phyloP scores from a whole-genome alignment of 768 basidiomycete genomes.

The Leccinum obscurum region DNA sequence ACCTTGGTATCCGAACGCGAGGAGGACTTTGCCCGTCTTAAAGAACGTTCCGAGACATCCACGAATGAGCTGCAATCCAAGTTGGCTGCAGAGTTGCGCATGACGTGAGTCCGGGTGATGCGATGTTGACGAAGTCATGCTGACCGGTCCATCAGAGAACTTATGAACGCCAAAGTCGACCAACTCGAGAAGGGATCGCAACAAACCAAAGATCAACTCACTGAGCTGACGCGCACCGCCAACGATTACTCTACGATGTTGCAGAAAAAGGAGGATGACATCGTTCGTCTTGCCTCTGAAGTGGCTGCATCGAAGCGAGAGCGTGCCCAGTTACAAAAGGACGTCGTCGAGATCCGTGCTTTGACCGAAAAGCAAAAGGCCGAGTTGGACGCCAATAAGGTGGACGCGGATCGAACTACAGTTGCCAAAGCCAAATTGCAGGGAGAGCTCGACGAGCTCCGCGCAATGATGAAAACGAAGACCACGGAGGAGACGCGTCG shows the following conservation, averaged over 20 bases:
- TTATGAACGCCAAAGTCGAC: conserved; percentile 57
- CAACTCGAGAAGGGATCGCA: conserved; percentile 67
- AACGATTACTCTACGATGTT: conserved; percentile 76
- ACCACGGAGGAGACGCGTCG: conserved; percentile 83
- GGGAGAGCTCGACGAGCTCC: conserved; percentile 83
- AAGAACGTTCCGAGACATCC: conserved; percentile 68
- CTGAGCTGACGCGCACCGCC: conserved; percentile 74
- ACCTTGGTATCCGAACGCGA: conserved; percentile 71
- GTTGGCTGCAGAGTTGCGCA: conserved; percentile 60
- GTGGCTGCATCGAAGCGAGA: conserved; percentile 55
- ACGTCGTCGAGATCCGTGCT: conserved; percentile 67
- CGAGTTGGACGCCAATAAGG: conserved; percentile 60
- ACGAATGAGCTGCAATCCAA: conserved; percentile 72
- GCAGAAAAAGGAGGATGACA: conserved; percentile 73
- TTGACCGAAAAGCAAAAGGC: conserved; percentile 64
- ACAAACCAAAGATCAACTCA: conserved; percentile 72
- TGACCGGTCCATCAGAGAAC: conserved; percentile 47
- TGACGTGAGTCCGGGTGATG: conserved; percentile 47
- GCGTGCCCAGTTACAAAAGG: conserved; percentile 52
- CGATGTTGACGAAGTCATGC: background rate
- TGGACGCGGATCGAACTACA: conserved; percentile 48
- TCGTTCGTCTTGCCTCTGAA: conserved; percentile 53
- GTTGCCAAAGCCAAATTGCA: conserved; percentile 61
- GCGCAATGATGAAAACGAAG: conserved; percentile 81
- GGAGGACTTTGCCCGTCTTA: conserved; percentile 71